Conservation (phyloP, 1,139 yeast genomes). For the Debaryomyces singareniensis region DNA sequence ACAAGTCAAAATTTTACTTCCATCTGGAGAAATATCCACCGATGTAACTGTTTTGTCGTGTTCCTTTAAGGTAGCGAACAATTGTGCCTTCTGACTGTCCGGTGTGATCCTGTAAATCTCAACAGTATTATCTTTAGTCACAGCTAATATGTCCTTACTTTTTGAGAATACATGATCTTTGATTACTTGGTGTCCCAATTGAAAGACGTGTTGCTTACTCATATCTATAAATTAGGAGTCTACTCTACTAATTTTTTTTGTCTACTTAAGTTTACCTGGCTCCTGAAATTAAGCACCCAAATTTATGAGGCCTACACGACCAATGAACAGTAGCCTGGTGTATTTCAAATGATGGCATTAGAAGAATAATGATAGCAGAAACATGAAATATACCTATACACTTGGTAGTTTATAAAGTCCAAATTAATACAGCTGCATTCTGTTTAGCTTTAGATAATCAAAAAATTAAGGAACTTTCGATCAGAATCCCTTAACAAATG, state of each 20-base stretch:
- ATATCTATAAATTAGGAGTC: slow-evolving; percentile 22
- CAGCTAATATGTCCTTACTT: slow-evolving; percentile 64
- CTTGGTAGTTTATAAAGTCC: no score
- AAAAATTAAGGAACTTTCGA: no score
- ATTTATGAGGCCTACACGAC: no score
- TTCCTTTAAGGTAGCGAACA: slow-evolving; percentile 61
- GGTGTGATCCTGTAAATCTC: slow-evolving; percentile 57
- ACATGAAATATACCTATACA: no score
- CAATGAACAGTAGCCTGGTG: no score
- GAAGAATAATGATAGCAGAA: no score
- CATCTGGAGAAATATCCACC: slow-evolving; percentile 84
- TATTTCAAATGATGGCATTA: no score
- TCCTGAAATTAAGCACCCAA: no score
- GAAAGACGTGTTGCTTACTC: slow-evolving; percentile 39
- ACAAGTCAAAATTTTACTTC: slow-evolving; percentile 82
- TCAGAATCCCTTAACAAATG: no score
- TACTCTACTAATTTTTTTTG: slow-evolving; percentile 27
- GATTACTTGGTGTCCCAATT: slow-evolving; percentile 78
- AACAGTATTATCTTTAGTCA: slow-evolving; percentile 72
- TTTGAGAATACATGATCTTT: slow-evolving; percentile 85
- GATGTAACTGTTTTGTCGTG: slow-evolving; percentile 96
- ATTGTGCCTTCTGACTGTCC: slow-evolving; percentile 34
- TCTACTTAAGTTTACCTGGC: no score
- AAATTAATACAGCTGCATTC: no score
- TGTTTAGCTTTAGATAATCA: no score